Evolutionary conservation across 768 basidiomycete genomes (phyloP), one percentile per base, ranked within the genome.

Genomic region (Calocera cornea): DNA sequence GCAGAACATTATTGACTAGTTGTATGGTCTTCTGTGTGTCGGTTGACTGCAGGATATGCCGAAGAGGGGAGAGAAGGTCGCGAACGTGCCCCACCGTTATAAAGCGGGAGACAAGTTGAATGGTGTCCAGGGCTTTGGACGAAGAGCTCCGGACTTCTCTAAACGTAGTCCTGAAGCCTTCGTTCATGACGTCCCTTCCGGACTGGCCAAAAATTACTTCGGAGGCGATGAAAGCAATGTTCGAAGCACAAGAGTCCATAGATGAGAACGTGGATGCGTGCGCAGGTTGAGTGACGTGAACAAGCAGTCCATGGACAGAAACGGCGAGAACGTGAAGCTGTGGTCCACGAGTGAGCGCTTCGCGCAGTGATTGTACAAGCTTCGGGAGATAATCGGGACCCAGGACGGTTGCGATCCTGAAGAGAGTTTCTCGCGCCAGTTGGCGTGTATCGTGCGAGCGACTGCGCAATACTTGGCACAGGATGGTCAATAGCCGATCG

Each of bases 121-220:
- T 92, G 0, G 90, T 87, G 74, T 98, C 93, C 34, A 95, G 78
- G 1, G 88, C 92, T 73, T 86, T 86, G n/a, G 90, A 84, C 1
- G 87, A 83, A 29, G 92, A 92, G 11, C 86, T 83, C 34, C 86
- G 83, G 33, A 95, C 95, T 78, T 99, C 95, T 24, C 89, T 84
- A 86, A 93, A 90, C 76, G 90, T 94, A 19, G 93, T 94, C 78
- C 87, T 92, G 85, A 95, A 97, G 29, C 88, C 95, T 71, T 94
- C 92, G 1, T 87, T 81, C 67, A 87, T 84, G 0, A 90, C 87
- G 72, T 97, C 92, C 75, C 90, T 90, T 16, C 89, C 90, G 0
- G 95, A 94, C 74, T 94, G 87, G 31, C 95, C 95, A 71, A 97
- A 97, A 65, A 97, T 84, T 65, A 97, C 95, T 73, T 92, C 93